phyloP scores from a whole-genome alignment of 2,329 filamentous ascomycete genomes.

The Fusarium armeniacum region DNA sequence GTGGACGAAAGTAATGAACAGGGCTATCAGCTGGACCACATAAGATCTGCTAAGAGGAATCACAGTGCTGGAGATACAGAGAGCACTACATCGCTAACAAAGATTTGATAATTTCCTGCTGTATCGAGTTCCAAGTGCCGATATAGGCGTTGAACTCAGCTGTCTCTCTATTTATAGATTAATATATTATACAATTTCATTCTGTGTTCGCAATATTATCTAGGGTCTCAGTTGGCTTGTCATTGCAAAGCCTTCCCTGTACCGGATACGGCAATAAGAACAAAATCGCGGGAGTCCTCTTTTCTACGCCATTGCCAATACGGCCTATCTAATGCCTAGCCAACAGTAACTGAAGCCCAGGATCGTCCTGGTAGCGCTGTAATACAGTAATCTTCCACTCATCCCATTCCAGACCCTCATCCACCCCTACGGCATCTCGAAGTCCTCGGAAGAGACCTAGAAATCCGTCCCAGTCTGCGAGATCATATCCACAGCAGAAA shows the following conservation, averaged over 20 bases:
- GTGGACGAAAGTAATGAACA: background rate
- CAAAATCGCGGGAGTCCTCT: no score
- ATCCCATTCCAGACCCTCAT: background rate
- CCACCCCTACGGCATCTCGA: background rate
- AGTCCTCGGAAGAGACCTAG: background rate
- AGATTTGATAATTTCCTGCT: background rate
- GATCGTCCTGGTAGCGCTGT: background rate
- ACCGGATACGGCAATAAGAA: no score
- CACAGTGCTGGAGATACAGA: background rate
- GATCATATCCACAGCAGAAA: background rate
- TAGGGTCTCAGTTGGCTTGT: no score
- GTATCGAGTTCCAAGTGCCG: background rate
- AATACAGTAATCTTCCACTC: background rate
- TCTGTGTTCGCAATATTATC: no score
- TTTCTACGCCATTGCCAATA: no score
- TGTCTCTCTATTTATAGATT: background rate
- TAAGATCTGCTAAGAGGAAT: background rate
- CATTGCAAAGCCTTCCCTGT: no score
- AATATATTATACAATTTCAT: background rate
- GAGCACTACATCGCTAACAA: constrained; percentile 4
- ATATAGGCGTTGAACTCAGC: background rate
- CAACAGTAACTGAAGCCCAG: background rate
- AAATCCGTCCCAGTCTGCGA: background rate
- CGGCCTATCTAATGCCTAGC: no score
- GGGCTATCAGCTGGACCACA: background rate